Conservation (phyloP, 208 protist species). For the Wallacemonas sp. region DNA sequence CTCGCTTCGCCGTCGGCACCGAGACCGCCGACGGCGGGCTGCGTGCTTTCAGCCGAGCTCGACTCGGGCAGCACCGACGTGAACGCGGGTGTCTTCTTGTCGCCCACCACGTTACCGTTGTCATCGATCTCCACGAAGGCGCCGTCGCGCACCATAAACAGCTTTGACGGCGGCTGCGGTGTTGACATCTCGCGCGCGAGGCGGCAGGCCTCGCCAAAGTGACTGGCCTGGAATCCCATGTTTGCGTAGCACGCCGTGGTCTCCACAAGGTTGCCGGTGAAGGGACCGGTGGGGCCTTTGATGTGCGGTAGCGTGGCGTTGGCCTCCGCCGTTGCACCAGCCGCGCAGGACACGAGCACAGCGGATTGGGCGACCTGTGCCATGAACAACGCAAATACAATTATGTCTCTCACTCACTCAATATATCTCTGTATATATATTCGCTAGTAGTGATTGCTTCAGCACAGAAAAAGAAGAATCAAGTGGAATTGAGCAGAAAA, state of each 20-base stretch:
- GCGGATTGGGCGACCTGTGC: conserved; percentile 48
- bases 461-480: too few relatives aligned
- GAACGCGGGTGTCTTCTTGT: not conserved
- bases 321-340: conserved; percentile 14
- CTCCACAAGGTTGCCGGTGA: conserved; percentile 23
- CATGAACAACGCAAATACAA: too few relatives aligned
- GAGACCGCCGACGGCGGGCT: too few relatives aligned
- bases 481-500: too few relatives aligned
- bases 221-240: conserved; percentile 78
- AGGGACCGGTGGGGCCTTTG: conserved; percentile 35
- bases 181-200: conserved; percentile 60
- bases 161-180: conserved; percentile 47
- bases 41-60: not conserved
- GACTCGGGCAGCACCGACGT: not conserved
- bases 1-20: not conserved
- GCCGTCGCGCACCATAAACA: conserved; percentile 54
- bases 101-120: conserved; percentile 18
- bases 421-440: conserved; percentile 8
- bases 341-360: conserved; percentile 51
- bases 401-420: too few relatives aligned
- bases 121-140: conserved; percentile 46
- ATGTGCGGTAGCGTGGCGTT: conserved; percentile 30
- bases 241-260: conserved; percentile 35
- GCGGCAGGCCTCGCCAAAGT: conserved; percentile 55
- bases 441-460: too few relatives aligned